Conservation (phyloP, 352 stramenopile genomes). For the Phytophthora sansomeana region DNA sequence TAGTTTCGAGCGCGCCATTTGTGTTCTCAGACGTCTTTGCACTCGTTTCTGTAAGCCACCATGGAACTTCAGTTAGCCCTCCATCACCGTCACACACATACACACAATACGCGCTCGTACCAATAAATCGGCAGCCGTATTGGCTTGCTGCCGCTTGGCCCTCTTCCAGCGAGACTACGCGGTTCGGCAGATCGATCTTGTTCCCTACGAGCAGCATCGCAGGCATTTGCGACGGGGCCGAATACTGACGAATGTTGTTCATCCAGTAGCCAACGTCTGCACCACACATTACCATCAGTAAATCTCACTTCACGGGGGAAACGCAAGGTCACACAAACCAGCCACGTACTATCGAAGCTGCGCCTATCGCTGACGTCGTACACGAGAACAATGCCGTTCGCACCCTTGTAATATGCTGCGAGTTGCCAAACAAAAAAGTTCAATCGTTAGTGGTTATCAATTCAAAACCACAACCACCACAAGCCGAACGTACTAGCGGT, state of each 20-base stretch:
- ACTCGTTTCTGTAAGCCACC: conserved; percentile 77
- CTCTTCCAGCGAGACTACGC: conserved; percentile 80
- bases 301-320: conserved; percentile 2
- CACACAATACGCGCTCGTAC: conserved; percentile 34
- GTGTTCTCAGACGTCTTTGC: conserved; percentile 91
- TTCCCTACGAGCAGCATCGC: conserved; percentile 92
- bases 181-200: conserved; percentile 93
- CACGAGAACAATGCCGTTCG: conserved; percentile 94
- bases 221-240: conserved; percentile 70
- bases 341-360: conserved; percentile 91
- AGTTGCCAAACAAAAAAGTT: conserved; percentile 10
- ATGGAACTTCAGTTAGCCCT: conserved; percentile 21
- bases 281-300: conserved; percentile 27
- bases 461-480: neutral
- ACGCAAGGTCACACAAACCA: neutral
- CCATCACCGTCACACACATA: neutral
- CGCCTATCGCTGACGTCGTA: conserved; percentile 94
- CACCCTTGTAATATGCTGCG: conserved; percentile 94
- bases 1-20: conserved; percentile 86
- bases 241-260: conserved; percentile 95
- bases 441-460: conserved; percentile 21
- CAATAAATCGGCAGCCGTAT: conserved; percentile 90
- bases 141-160: conserved; percentile 81
- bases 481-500: conserved; percentile 82
- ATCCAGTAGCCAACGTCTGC: conserved; percentile 95